A percentile compares a stretch with the other conserved stretches of the same genome.
Evolutionary conservation across 495 filamentous ascomycete genomes (phyloP).

Genomic region (Aspergillus steynii): DNA sequence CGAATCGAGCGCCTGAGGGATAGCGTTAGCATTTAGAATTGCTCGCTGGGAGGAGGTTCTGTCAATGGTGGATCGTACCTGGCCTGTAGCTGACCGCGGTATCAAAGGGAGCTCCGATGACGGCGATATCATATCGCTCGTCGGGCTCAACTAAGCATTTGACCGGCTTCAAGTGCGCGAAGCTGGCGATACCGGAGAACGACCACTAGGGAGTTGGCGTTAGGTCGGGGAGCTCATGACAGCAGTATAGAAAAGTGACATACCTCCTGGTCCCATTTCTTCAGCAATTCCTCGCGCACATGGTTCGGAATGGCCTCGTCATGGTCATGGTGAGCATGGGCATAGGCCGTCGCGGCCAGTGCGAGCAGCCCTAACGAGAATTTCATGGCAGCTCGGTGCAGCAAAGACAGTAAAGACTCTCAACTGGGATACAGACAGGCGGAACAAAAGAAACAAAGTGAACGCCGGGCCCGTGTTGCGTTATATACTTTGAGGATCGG

Average conservation of each 20-base stretch:
- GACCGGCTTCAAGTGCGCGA: constrained; percentile 73
- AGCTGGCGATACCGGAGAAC: constrained; percentile 77
- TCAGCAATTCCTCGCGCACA: constrained; percentile 46
- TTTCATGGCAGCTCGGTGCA: constrained; percentile 25
- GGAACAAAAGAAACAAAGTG: constrained; percentile 19
- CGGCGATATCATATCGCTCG: constrained; percentile 71
- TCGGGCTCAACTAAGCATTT: constrained; percentile 71
- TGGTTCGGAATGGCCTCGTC: constrained; percentile 41
- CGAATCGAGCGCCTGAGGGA: constrained; percentile 68
- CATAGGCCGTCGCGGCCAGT: constrained; percentile 34
- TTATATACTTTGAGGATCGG: constrained; percentile 1
- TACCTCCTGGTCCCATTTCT: constrained; percentile 58
- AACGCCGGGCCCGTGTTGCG: constrained; percentile 12
- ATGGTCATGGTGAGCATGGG: constrained; percentile 42
- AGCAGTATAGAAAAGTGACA: not conserved
- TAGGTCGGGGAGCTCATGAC: not conserved
- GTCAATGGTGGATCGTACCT: constrained; percentile 40
- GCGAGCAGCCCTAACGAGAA: constrained; percentile 34
- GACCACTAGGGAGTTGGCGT: constrained; percentile 53
- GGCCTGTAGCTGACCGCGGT: constrained; percentile 80
- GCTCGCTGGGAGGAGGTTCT: too few relatives aligned
- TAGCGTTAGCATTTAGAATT: constrained; percentile 34
- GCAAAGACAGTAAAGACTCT: not conserved
- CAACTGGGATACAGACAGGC: not conserved
- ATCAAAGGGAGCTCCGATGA: constrained; percentile 83